Conservation (phyloP, 768 basidiomycete genomes). For the Boletus speciosus region DNA sequence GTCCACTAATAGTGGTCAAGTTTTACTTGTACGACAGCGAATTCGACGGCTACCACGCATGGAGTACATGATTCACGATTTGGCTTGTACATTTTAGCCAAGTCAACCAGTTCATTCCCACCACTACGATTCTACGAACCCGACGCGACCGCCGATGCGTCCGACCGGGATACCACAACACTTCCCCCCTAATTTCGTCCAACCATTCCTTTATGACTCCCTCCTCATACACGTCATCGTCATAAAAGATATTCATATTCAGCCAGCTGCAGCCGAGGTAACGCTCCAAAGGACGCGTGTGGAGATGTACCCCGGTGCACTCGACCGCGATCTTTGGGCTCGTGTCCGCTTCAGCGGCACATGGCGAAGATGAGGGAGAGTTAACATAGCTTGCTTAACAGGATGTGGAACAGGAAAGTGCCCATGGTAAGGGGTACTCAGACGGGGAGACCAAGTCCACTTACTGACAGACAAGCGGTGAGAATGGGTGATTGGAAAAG, state of each 20-base stretch:
- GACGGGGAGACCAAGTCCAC: conserved; percentile 33
- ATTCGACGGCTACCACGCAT: no score
- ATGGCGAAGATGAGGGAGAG: no score
- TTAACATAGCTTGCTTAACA: no score
- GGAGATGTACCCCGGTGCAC: no score
- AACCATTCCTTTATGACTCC: not conserved
- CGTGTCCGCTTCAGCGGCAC: no score
- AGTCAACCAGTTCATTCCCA: not conserved
- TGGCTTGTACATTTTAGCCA: not conserved
- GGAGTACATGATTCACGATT: not conserved
- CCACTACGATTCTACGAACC: no score
- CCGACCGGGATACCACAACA: conserved; percentile 31
- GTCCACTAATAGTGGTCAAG: no score
- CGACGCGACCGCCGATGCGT: not conserved
- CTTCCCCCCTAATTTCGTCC: conserved; percentile 13
- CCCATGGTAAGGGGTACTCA: conserved; percentile 20
- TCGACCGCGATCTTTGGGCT: conserved; percentile 21
- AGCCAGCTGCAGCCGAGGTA: conserved; percentile 42
- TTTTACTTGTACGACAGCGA: no score
- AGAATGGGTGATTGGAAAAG: not conserved
- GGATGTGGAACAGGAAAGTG: no score
- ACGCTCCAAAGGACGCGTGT: conserved; percentile 31
- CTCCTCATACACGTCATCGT: conserved; percentile 48
- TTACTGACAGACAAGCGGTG: conserved; percentile 17
- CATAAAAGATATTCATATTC: conserved; percentile 35